Conservation (phyloP, 345 rosid species). For the Zanthoxylum bungeanum region DNA sequence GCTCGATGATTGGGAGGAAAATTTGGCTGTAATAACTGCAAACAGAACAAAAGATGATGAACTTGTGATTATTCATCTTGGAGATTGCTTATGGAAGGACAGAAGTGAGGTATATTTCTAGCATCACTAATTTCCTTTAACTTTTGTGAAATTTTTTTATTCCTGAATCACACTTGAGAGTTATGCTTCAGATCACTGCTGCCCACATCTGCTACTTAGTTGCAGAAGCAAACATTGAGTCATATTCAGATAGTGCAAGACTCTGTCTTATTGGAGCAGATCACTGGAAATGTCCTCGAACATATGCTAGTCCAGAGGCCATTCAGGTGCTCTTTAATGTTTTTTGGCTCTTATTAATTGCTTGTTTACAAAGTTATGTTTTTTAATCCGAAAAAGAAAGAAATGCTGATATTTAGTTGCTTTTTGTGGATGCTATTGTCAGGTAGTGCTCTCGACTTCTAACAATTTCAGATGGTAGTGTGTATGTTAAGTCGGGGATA, state of each 20-base stretch:
- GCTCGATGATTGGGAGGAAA: conserved; percentile 99
- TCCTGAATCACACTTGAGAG: conserved; percentile 25
- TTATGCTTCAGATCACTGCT: conserved; percentile 54
- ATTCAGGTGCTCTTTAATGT: conserved; percentile 54
- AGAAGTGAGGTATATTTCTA: conserved; percentile 71
- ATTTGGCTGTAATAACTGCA: conserved; percentile 93
- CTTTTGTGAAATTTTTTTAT: conserved; percentile 10
- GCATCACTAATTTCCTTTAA: conserved; percentile 12
- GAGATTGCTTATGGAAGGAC: conserved; percentile 98
- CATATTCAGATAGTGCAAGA: conserved; percentile 77
- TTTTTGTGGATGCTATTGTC: conserved; percentile 1
- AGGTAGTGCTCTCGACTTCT: background rate
- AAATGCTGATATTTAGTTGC: background rate
- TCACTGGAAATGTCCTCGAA: conserved; percentile 82
- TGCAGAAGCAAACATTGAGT: conserved; percentile 81
- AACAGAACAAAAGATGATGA: conserved; percentile 96
- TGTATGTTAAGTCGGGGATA: background rate
- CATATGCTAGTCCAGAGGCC: conserved; percentile 76
- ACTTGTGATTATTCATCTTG: conserved; percentile 92
- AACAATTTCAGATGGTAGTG: background rate
- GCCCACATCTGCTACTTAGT: conserved; percentile 82
- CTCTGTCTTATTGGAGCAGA: conserved; percentile 81
- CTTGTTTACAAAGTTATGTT: background rate
- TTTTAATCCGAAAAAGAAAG: background rate
- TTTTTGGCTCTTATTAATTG: conserved; percentile 5